These are phyloP conservation scores for Litchi chinensis DNA, from an alignment of 345 rosid genomes.

Conservation along the genomic window DNA sequence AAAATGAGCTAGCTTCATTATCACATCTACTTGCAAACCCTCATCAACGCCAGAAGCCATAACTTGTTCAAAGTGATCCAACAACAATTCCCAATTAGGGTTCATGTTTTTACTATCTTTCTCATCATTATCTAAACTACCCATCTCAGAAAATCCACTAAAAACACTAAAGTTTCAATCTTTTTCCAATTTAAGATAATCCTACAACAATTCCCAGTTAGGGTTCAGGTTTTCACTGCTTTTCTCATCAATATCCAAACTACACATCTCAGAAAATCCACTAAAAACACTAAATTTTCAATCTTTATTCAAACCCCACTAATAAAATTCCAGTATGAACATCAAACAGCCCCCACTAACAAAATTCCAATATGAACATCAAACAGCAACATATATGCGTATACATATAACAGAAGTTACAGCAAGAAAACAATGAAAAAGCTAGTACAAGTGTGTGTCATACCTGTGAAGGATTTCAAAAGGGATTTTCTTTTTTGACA, in stretches of 20 bases:
- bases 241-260: constrained; percentile 16
- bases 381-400: not conserved
- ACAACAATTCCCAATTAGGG: constrained; percentile 49
- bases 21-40: constrained; percentile 39
- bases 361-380: not conserved
- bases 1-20: constrained; percentile 39
- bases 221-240: constrained; percentile 2
- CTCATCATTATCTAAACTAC: too few relatives aligned
- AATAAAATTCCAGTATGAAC: not conserved
- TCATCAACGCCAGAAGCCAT: constrained; percentile 41
- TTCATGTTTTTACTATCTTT: not conserved
- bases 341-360: not conserved
- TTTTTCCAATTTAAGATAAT: constrained; percentile 25
- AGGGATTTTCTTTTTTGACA: not conserved
- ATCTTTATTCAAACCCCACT: not conserved
- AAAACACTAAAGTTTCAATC: too few relatives aligned
- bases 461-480: not conserved
- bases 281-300: not conserved
- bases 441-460: not conserved
- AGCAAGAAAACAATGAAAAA: not conserved
- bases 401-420: not conserved
- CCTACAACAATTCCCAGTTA: constrained; percentile 49
- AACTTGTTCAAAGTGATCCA: constrained; percentile 33
- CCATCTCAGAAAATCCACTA: too few relatives aligned
- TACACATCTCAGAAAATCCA: constrained; percentile 18